Evolutionary conservation across 768 basidiomycete genomes (phyloP).

Genomic region (Amanita fuliginea): DNA sequence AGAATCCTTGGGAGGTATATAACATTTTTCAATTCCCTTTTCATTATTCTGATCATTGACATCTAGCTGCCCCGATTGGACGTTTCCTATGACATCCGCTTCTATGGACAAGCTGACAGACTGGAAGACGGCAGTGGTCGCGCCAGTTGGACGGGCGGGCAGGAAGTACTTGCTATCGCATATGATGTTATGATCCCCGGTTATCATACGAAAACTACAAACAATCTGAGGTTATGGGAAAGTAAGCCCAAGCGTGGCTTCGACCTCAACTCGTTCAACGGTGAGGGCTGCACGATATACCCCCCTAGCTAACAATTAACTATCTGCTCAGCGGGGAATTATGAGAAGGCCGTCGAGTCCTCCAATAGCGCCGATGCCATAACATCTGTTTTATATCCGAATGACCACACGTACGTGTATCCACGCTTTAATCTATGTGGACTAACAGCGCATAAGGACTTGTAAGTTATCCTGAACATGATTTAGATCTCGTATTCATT

Average conservation of each 20-base stretch:
- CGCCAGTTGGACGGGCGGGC: constrained; percentile 77
- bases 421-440: constrained; percentile 1
- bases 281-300: constrained; percentile 20
- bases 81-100: constrained; percentile 76
- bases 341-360: constrained; percentile 79
- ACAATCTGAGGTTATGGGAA: constrained; percentile 84
- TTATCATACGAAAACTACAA: constrained; percentile 73
- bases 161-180: constrained; percentile 88
- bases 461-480: constrained; percentile 23
- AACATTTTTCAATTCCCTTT: background rate
- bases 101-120: constrained; percentile 78
- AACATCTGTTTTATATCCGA: constrained; percentile 92
- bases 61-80: constrained; percentile 63
- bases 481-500: background rate
- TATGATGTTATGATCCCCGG: constrained; percentile 95
- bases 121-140: constrained; percentile 46
- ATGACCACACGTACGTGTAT: constrained; percentile 63
- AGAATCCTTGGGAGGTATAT: constrained; percentile 73
- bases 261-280: constrained; percentile 93
- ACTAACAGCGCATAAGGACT: constrained; percentile 17
- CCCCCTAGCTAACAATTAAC: background rate
- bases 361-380: constrained; percentile 90
- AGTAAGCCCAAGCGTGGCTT: constrained; percentile 84
- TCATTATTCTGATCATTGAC: background rate
- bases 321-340: constrained; percentile 64